These are phyloP conservation scores for Dendrobium catenatum DNA, from an alignment of 106 monocot genomes.

Conservation along the genomic window DNA sequence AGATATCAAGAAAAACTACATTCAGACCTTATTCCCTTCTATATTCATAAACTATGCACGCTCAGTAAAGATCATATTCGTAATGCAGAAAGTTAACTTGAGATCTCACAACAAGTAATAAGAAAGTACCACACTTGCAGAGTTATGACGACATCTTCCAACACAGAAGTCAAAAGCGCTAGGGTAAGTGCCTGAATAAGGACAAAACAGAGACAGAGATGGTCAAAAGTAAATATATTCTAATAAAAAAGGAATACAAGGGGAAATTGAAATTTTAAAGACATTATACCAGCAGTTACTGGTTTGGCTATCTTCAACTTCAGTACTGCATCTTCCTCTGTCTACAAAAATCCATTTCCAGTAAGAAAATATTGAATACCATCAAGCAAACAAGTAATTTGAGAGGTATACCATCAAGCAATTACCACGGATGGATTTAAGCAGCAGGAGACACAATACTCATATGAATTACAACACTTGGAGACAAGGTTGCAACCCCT, in stretches of 20 bases:
- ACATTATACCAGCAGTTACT: slow-evolving; percentile 65
- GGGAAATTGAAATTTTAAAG: background rate
- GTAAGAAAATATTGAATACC: background rate
- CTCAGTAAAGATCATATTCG: background rate
- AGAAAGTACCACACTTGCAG: slow-evolving; percentile 82
- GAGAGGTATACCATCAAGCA: background rate
- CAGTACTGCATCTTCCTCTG: slow-evolving; percentile 48
- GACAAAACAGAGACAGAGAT: slow-evolving; percentile 7
- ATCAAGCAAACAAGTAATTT: background rate
- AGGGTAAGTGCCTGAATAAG: slow-evolving; percentile 62
- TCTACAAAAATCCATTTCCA: slow-evolving; percentile 37
- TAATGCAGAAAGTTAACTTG: too few relatives aligned
- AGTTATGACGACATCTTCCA: slow-evolving; percentile 97
- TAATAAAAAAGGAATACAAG: background rate
- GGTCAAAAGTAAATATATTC: background rate
- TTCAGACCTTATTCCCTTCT: background rate
- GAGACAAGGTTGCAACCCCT: slow-evolving; percentile 90
- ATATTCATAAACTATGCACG: background rate
- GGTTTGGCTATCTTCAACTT: slow-evolving; percentile 87
- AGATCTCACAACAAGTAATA: background rate
- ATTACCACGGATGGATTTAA: slow-evolving; percentile 74
- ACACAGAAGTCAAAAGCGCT: slow-evolving; percentile 84
- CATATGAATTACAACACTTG: slow-evolving; percentile 87
- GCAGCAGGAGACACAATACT: slow-evolving; percentile 97
- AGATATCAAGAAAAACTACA: background rate